Percentiles rank a stretch among this genome's conserved stretches.
These are phyloP conservation scores for Penicillium pancosmium DNA, from an alignment of 495 filamentous ascomycete genomes.

Conservation along the genomic window DNA sequence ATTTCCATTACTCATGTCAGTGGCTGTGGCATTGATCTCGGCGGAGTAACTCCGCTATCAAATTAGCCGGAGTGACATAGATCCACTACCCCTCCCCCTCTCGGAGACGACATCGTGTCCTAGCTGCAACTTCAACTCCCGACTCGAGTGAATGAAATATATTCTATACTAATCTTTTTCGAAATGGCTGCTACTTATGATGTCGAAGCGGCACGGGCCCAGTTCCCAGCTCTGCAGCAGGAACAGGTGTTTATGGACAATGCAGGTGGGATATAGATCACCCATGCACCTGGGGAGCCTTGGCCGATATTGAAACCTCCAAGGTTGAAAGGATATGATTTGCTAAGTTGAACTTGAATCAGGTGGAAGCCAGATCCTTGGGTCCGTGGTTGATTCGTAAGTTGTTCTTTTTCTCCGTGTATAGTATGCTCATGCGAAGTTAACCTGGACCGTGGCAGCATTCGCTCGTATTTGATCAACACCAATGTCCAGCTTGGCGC, in stretches of 20 bases:
- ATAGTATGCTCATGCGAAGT: too few relatives aligned
- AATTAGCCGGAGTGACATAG: background rate
- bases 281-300: background rate
- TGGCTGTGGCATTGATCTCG: constrained; percentile 3
- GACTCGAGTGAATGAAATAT: too few relatives aligned
- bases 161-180: background rate
- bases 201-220: constrained; percentile 54
- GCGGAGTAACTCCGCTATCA: constrained; percentile 13
- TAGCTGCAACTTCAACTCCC: background rate
- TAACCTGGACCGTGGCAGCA: constrained; percentile 38
- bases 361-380: constrained; percentile 70
- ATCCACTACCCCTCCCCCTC: constrained; percentile 9
- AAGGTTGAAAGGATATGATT: background rate
- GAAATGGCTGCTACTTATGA: constrained; percentile 44
- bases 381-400: constrained; percentile 65
- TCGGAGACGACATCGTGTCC: constrained; percentile 3
- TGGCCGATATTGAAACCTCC: background rate
- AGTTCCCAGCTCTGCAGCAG: constrained; percentile 67
- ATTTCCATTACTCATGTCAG: background rate
- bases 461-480: constrained; percentile 63
- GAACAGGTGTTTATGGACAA: constrained; percentile 75
- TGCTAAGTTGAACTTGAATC: background rate
- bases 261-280: constrained; percentile 39
- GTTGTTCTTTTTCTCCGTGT: background rate
- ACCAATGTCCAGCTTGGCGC: constrained; percentile 76